Base-by-base conservation (phyloP, 202 grass and related monocot species). In the Sporobolus alterniflorus region DNA sequence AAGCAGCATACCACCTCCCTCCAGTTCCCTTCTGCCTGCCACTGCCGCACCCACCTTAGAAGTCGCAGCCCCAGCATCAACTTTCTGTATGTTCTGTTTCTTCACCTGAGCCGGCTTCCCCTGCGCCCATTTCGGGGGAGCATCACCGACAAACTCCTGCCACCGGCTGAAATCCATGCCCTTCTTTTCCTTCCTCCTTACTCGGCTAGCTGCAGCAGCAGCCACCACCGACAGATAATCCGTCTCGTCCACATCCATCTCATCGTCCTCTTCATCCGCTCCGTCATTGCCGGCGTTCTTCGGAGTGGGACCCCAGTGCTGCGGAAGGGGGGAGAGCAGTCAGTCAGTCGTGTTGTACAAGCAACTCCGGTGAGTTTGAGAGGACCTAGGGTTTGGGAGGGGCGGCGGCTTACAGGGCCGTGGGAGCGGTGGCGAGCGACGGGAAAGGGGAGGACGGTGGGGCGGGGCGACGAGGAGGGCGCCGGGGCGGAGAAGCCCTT, bases 371-470 rank as follows among this genome's bases (percentile, higher is more conserved):
- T 28, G 18, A 7, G 24, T 32, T 61, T 15, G 34, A 22, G 18
- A 11, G 20, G 32, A 21, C 0, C 34, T 83, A 90, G 88, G 88
- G 79, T 87, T 90, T 74, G 70, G 9, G 31, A 33, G 0, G 25
- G 16, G 47, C 29, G 22, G 30, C 9, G 41, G 28, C 71, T 64
- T 94, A 92, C 93, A 30, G 96, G 96, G 69, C 96, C 96, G 55
- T 95, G 92, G 64, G 92, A 98, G 62, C 92, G 96, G 79, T 92
- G 92, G 79, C 96, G 96, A 26, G 96, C 89, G 63, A 95, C 87
- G n/a, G 96, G 96, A 65, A 98, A 98, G 49, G 96, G 96, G 60
- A 98, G 87, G 51, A 90, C 91, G 54, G 89, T 83, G 29, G 96
- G 85, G 5, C 76, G 87, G 26, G 90, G 92, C 13, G 78, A 55